A percentile compares a stretch with the other conserved stretches of the same genome.
phyloP scores from a whole-genome alignment of 192 early-diverging fungal genomes.

The Geranomyces variabilis region DNA sequence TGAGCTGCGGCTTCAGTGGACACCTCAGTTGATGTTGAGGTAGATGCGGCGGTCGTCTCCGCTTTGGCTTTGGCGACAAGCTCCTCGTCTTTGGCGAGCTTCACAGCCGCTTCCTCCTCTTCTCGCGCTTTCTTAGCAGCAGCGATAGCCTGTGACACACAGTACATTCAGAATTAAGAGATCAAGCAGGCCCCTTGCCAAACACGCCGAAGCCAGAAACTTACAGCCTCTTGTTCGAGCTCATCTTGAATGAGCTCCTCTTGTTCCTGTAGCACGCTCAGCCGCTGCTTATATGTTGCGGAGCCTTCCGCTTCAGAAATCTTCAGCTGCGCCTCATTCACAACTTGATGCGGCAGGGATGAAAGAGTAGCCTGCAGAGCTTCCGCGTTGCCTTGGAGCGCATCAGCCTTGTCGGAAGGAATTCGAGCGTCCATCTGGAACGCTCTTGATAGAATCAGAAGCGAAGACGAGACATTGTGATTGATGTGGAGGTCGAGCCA shows the following conservation, averaged over 20 bases:
- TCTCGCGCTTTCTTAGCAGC: conserved; percentile 64
- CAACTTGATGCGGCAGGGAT: conserved; percentile 87
- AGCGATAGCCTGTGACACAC: conserved; percentile 27
- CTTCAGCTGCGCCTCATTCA: conserved; percentile 82
- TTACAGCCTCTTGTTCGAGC: conserved; percentile 75
- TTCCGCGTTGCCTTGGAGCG: conserved; percentile 61
- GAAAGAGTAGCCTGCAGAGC: conserved; percentile 91
- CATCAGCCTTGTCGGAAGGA: conserved; percentile 44
- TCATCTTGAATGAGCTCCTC: conserved; percentile 97
- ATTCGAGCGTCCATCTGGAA: conserved; percentile 63
- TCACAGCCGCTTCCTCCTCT: conserved; percentile 51
- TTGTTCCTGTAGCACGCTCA: conserved; percentile 93
- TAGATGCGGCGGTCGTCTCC: not conserved
- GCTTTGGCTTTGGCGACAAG: conserved; percentile 11
- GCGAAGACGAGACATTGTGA: conserved; percentile 87
- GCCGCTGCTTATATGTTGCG: conserved; percentile 90
- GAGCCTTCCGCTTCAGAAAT: conserved; percentile 86
- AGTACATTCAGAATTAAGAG: no score
- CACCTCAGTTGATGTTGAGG: not conserved
- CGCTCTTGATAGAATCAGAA: conserved; percentile 89
- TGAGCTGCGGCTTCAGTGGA: not conserved
- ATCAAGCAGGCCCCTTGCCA: not conserved
- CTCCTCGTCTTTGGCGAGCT: conserved; percentile 43
- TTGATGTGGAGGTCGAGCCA: conserved; percentile 95
- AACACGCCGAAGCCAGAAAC: not conserved